Base-by-base conservation (phyloP, 768 basidiomycete genomes). In the Pisolithus orientalis region DNA sequence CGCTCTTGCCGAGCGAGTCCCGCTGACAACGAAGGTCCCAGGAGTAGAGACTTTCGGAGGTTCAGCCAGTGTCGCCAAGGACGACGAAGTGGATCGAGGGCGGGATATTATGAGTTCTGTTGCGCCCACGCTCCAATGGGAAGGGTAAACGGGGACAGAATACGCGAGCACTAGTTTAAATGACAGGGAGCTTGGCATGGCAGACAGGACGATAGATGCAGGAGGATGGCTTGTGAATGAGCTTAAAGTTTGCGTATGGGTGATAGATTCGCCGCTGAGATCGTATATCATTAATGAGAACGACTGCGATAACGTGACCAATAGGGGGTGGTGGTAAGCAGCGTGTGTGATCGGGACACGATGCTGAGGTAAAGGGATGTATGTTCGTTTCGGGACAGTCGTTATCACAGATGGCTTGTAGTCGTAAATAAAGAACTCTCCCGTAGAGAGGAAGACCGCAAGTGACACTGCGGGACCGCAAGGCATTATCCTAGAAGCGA, bases 151-250 rank as follows among this genome's bases (percentile, higher is more conserved):
- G 29, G 87, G 88, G 34, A 82, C 73, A 17, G 87, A 74, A 67
- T 90, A 90, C 16, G 84, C 80, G 58, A 92, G 67, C 27, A 91
- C 72, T 47, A 92, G 76, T 62, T 84, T 90, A 70, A 87, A 92
- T 28, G 71, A 77, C 10, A 70, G 63, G 9, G 78, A 60, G 16
- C 82, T 75, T 24, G 80, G 79, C 55, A 68, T 48, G 24, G 77
- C 73, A 24, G 89, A 87, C 44, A 92, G 70, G n/a, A 90, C 80
- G n/a, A 92, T 69, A 4, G 88, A 90, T 4, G 82, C 80, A 2
- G 90, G 90, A 1, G 87, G 86, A 64, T 83, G 84, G 3, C 87
- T 88, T 8, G 86, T 85, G 67, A 86, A 90, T 1, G 88, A 87
- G 31, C 76, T 79, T 16, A 91, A 70, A 1, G 84, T 85, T 65